Conservation (phyloP, 2,329 filamentous ascomycete genomes). For the Fusarium sp. region DNA sequence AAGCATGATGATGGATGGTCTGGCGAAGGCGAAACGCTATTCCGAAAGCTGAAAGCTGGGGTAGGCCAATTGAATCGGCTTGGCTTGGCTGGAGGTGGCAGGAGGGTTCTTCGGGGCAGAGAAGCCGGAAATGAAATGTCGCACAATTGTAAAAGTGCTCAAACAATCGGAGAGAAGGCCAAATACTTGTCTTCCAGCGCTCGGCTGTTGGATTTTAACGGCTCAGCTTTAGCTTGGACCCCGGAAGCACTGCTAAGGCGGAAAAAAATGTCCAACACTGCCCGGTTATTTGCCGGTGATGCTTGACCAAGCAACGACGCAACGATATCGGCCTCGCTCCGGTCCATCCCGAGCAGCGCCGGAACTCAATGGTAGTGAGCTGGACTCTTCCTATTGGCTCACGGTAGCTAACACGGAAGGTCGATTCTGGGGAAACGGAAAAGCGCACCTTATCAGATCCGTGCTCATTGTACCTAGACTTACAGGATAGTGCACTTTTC, state of each 20-base stretch:
- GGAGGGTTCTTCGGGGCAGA: slow-evolving; percentile 10
- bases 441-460: slow-evolving; percentile 23
- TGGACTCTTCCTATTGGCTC: slow-evolving; percentile 12
- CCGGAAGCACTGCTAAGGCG: slow-evolving; percentile 16
- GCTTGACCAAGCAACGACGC: slow-evolving; percentile 22
- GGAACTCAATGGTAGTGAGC: neutral
- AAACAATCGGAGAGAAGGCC: slow-evolving; percentile 25
- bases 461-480: neutral
- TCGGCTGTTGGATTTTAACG: slow-evolving; percentile 37
- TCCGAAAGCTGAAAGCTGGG: slow-evolving; percentile 16
- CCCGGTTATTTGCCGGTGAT: slow-evolving; percentile 40
- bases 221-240: slow-evolving; percentile 26
- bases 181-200: slow-evolving; percentile 20
- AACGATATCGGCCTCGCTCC: slow-evolving; percentile 28
- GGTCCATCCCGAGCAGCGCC: slow-evolving; percentile 28
- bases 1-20: slow-evolving; percentile 45
- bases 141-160: slow-evolving; percentile 9
- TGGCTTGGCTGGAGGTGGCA: slow-evolving; percentile 12
- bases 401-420: neutral
- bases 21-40: slow-evolving; percentile 28
- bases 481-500: neutral
- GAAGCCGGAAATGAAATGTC: slow-evolving; percentile 10
- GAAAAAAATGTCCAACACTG: slow-evolving; percentile 30
- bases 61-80: slow-evolving; percentile 34
- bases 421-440: slow-evolving; percentile 20